Evolutionary conservation across 2,329 filamentous ascomycete species (phyloP), one percentile per base, ranked within the genome.

Genomic region (Phyllosticta citriasiana): DNA sequence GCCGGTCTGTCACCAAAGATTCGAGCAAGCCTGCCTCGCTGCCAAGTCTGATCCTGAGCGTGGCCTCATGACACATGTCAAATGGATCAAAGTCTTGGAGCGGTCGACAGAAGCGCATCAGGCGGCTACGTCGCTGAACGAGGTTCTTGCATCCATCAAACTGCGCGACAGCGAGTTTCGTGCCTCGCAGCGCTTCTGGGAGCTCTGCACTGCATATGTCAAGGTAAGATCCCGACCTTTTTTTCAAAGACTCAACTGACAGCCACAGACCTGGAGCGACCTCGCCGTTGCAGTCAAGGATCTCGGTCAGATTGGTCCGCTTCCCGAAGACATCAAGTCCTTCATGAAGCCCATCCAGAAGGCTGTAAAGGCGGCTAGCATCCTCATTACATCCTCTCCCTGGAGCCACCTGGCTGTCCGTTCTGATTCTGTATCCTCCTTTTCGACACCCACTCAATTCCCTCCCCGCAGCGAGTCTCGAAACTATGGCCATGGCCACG

Each of bases 311-410:
- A 47, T 63, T 33, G 62, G 57, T 40, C 59, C 56, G 22, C 26
- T 63, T 27, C 53, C 60, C 33, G 63, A 64, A 26, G 89, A 95
- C 65, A 87, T 91, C 53, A 85, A 89, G 69, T 77, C 82, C 26
- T 82, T 89, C 59, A 82, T 97, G 66, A 85, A 88, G 63, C 91
- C 91, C 2, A 84, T 96, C 54, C 92, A 97, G 70, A 86, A 86
- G 66, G 85, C 84, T 62, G 87, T 94, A 70, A 91, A 92, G 71
- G 89, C 96, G 69, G 89, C 89, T 12, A 88, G 82, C 63, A 83
- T 84, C 60, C 78, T 88, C 55, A 94, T 96, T 65, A 82, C 84
- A 67, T 78, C 79, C 56, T 86, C 84, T 12, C 83, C 84, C 8
- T 85, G 85, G 82, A 80, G 82, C 33, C 81, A 81, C 66, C 77